phyloP scores from a whole-genome alignment of 2,329 filamentous ascomycete species.

The Uncinocarpus reesii region DNA sequence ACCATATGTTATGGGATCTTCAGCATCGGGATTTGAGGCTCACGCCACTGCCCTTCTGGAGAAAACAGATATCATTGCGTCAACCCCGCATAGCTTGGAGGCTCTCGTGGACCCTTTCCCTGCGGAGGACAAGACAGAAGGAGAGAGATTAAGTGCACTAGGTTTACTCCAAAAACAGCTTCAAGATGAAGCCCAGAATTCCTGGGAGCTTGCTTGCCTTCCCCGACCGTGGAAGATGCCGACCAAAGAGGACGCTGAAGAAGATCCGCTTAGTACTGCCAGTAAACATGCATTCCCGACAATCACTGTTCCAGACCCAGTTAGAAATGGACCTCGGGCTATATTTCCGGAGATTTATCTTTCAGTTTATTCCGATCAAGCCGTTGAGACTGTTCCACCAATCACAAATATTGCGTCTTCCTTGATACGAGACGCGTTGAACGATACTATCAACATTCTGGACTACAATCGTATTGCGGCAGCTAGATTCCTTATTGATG shows the following conservation, averaged over 20 bases:
- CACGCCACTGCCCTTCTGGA: slow-evolving; percentile 72
- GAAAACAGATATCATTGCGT: slow-evolving; percentile 90
- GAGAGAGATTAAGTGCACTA: slow-evolving; percentile 60
- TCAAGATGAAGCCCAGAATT: slow-evolving; percentile 59
- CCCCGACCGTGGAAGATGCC: slow-evolving; percentile 44
- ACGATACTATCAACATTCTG: slow-evolving; percentile 88
- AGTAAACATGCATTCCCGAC: slow-evolving; percentile 67
- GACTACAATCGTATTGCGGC: slow-evolving; percentile 84
- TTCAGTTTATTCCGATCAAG: slow-evolving; percentile 81
- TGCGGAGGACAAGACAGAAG: slow-evolving; percentile 41
- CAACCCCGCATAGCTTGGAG: slow-evolving; percentile 75
- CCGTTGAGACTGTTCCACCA: slow-evolving; percentile 77
- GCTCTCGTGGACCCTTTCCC: slow-evolving; percentile 77
- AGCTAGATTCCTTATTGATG: slow-evolving; percentile 80
- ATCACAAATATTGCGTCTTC: slow-evolving; percentile 66
- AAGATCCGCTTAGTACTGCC: slow-evolving; percentile 50
- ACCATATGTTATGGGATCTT: slow-evolving; percentile 73
- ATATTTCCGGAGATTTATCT: slow-evolving; percentile 90
- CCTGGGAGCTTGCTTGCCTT: slow-evolving; percentile 62
- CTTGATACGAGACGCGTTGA: slow-evolving; percentile 71
- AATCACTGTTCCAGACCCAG: slow-evolving; percentile 63
- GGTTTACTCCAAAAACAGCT: slow-evolving; percentile 78
- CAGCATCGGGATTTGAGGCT: slow-evolving; percentile 58
- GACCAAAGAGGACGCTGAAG: slow-evolving; percentile 35
- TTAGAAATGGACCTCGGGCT: slow-evolving; percentile 62